Evolutionary conservation across 345 rosid species (phyloP).

Genomic region (Sapria himalayana): DNA sequence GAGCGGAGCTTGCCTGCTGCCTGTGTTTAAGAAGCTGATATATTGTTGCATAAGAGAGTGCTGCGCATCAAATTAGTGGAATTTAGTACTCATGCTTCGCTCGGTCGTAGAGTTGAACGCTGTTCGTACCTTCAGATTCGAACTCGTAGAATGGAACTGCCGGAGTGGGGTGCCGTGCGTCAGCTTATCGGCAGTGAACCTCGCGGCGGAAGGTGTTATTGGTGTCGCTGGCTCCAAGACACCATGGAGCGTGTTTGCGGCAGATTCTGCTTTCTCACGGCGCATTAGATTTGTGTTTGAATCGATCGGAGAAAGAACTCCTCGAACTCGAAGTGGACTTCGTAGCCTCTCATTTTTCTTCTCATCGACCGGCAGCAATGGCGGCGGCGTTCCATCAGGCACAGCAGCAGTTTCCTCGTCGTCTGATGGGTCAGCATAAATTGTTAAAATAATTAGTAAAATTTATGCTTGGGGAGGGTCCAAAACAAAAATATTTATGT

Average conservation of each 20-base stretch:
- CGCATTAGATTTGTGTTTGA: slow-evolving; percentile 14
- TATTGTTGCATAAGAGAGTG: slow-evolving; percentile 39
- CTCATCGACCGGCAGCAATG: slow-evolving; percentile 9
- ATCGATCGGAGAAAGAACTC: slow-evolving; percentile 41
- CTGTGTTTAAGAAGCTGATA: slow-evolving; percentile 43
- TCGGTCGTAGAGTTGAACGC: not conserved
- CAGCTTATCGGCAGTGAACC: slow-evolving; percentile 11
- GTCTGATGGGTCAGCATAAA: slow-evolving; percentile 8
- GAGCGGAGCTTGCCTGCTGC: slow-evolving; percentile 37
- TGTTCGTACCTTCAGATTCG: slow-evolving; percentile 37
- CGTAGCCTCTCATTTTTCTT: slow-evolving; percentile 6
- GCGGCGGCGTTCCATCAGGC: not conserved
- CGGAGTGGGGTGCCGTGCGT: slow-evolving; percentile 25
- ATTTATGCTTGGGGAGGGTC: no score
- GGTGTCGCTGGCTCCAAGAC: slow-evolving; percentile 31
- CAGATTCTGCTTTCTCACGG: slow-evolving; percentile 7
- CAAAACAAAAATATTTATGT: no score
- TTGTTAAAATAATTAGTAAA: no score
- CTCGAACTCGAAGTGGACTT: slow-evolving; percentile 38
- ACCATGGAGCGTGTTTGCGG: slow-evolving; percentile 4
- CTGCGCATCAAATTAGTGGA: slow-evolving; percentile 17
- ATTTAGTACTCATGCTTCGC: not conserved
- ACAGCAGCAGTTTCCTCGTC: slow-evolving; percentile 8
- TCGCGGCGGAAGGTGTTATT: slow-evolving; percentile 13
- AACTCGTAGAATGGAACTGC: slow-evolving; percentile 33